Percentiles rank a stretch among this genome's conserved stretches.
Conservation (phyloP, 805 yeast genomes). For the Hanseniaspora singularis region DNA sequence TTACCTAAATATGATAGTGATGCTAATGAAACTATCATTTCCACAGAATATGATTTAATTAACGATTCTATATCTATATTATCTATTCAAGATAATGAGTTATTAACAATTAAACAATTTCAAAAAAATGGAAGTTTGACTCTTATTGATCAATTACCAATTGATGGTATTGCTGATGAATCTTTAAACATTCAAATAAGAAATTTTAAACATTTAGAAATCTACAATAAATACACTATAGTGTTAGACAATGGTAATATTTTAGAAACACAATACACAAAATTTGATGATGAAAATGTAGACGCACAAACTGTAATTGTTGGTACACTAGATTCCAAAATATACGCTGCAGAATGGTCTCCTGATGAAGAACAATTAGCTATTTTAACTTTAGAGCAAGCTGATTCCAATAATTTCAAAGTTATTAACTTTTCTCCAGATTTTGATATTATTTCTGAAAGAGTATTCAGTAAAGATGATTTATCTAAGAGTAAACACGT, state of each 20-base stretch:
- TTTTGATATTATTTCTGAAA: conserved; percentile 70
- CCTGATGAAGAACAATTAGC: conserved; percentile 81
- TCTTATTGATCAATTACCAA: conserved; percentile 14
- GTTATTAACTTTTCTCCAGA: conserved; percentile 57
- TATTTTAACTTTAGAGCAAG: conserved; percentile 48
- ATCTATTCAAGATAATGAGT: not conserved
- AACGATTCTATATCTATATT: conserved; percentile 34
- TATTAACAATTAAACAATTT: conserved; percentile 8
- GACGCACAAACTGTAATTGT: conserved; percentile 42
- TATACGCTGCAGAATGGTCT: conserved; percentile 71
- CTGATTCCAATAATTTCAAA: conserved; percentile 24
- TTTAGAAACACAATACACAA: conserved; percentile 49
- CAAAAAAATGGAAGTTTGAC: conserved; percentile 4
- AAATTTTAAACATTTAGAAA: conserved; percentile 58
- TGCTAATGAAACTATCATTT: conserved; percentile 16
- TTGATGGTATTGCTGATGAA: conserved; percentile 50
- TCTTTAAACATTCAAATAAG: conserved; percentile 34
- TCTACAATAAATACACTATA: conserved; percentile 51
- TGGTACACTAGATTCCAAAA: conserved; percentile 70
- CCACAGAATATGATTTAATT: conserved; percentile 27
- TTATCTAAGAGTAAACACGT: conserved; percentile 66
- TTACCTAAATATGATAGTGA: conserved; percentile 16
- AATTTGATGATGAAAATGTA: conserved; percentile 34
- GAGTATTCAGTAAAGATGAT: conserved; percentile 47
- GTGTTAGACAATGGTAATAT: conserved; percentile 70